Conservation (phyloP, 2,329 filamentous ascomycete genomes). For the Lecanicillium sp. region DNA sequence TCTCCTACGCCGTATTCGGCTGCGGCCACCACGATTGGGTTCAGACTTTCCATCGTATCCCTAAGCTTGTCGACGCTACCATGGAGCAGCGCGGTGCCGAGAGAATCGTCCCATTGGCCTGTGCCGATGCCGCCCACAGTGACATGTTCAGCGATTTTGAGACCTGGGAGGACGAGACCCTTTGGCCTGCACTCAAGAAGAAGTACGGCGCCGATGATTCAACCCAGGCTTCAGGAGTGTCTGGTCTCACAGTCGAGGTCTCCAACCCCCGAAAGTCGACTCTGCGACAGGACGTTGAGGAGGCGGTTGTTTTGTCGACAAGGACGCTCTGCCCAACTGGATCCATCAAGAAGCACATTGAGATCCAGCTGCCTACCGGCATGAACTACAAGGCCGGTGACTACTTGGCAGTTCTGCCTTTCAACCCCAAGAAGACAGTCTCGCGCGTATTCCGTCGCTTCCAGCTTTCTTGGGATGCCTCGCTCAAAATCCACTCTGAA, state of each 20-base stretch:
- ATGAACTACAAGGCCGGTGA: constrained; percentile 65
- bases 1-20: constrained; percentile 63
- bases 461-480: constrained; percentile 60
- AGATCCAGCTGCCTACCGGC: constrained; percentile 58
- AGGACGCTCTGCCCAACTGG: constrained; percentile 41
- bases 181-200: constrained; percentile 42
- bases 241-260: constrained; percentile 37
- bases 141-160: constrained; percentile 64
- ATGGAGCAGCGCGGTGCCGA: constrained; percentile 30
- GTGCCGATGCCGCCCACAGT: constrained; percentile 52
- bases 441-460: constrained; percentile 59
- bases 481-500: constrained; percentile 51
- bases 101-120: constrained; percentile 38
- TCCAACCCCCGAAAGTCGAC: constrained; percentile 46
- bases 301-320: constrained; percentile 50
- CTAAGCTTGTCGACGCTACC: constrained; percentile 50
- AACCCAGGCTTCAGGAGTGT: constrained; percentile 5
- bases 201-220: constrained; percentile 29
- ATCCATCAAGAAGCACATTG: constrained; percentile 56
- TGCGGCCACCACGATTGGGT: constrained; percentile 53
- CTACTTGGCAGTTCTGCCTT: constrained; percentile 65
- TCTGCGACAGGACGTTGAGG: constrained; percentile 55
- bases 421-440: constrained; percentile 58
- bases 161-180: constrained; percentile 52
- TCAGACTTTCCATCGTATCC: constrained; percentile 59